Conservation (phyloP, 805 yeast species). For the Suhomyces vadensis region DNA sequence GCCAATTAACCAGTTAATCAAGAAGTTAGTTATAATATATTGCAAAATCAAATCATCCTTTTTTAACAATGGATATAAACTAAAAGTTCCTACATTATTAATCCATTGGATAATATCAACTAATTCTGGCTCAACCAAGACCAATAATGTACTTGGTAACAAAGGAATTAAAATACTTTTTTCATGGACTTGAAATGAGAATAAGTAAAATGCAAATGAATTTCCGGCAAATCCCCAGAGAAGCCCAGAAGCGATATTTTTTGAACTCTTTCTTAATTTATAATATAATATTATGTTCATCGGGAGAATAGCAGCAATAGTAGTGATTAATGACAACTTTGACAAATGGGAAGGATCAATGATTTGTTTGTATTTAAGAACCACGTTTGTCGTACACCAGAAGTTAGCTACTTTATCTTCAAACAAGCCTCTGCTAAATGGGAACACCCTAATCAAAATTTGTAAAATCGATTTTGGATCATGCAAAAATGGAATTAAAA, state of each 20-base stretch:
- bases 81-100: slow-evolving; percentile 78
- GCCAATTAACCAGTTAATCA: slow-evolving; percentile 82
- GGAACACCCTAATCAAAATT: slow-evolving; percentile 71
- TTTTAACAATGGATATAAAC: slow-evolving; percentile 82
- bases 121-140: slow-evolving; percentile 52
- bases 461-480: slow-evolving; percentile 49
- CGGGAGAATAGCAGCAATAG: slow-evolving; percentile 42
- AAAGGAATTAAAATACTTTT: slow-evolving; percentile 87
- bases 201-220: slow-evolving; percentile 84
- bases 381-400: slow-evolving; percentile 90
- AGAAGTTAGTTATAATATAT: slow-evolving; percentile 56
- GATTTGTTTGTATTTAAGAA: slow-evolving; percentile 64
- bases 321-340: slow-evolving; percentile 52
- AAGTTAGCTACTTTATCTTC: slow-evolving; percentile 97
- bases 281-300: slow-evolving; percentile 13
- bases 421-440: slow-evolving; percentile 89
- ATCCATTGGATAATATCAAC: slow-evolving; percentile 85
- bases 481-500: slow-evolving; percentile 54
- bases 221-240: slow-evolving; percentile 77
- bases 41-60: slow-evolving; percentile 76
- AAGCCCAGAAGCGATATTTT: slow-evolving; percentile 21
- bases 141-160: slow-evolving; percentile 76
- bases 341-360: slow-evolving; percentile 63
- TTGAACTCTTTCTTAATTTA: slow-evolving; percentile 12
- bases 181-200: slow-evolving; percentile 96